phyloP scores from a whole-genome alignment of 2,329 filamentous ascomycete species.

The Fusarium palustre region DNA sequence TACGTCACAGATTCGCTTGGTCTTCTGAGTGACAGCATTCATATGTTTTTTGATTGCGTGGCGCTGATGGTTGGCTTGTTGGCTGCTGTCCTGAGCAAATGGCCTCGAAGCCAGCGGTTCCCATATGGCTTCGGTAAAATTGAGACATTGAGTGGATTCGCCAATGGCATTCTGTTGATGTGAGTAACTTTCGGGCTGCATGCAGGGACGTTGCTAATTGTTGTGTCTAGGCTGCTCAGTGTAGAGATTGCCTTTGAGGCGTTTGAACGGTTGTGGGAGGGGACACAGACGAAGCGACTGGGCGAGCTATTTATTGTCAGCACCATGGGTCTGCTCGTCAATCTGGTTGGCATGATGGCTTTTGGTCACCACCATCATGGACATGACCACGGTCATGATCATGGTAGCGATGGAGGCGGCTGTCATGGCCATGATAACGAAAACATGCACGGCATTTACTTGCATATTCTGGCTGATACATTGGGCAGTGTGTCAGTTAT shows the following conservation, averaged over 20 bases:
- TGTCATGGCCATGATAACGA: constrained; percentile 80
- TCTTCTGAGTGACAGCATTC: constrained; percentile 95
- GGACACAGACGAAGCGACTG: constrained; percentile 84
- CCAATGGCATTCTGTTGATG: constrained; percentile 95
- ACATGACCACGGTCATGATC: constrained; percentile 55
- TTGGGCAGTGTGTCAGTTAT: constrained; percentile 96
- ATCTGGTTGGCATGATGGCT: constrained; percentile 89
- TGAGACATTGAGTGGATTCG: constrained; percentile 94
- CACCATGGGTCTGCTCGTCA: constrained; percentile 85
- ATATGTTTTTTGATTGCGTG: constrained; percentile 99
- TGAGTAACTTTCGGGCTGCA: constrained; percentile 55
- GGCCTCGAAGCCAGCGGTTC: constrained; percentile 88
- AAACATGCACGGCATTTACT: constrained; percentile 97
- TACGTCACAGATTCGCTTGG: constrained; percentile 93
- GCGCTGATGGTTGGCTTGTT: constrained; percentile 90
- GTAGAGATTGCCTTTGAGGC: constrained; percentile 97
- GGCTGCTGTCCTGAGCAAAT: constrained; percentile 95
- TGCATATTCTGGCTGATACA: constrained; percentile 94
- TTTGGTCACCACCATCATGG: constrained; percentile 75
- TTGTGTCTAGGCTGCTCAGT: constrained; percentile 78
- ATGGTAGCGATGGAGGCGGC: constrained; percentile 55
- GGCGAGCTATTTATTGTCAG: constrained; percentile 91
- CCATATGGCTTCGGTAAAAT: constrained; percentile 98
- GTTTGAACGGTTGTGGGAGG: constrained; percentile 85
- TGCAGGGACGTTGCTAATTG: constrained; percentile 25